Conservation (phyloP, 179 eudicot species). For the Heliamphora pulchella region DNA sequence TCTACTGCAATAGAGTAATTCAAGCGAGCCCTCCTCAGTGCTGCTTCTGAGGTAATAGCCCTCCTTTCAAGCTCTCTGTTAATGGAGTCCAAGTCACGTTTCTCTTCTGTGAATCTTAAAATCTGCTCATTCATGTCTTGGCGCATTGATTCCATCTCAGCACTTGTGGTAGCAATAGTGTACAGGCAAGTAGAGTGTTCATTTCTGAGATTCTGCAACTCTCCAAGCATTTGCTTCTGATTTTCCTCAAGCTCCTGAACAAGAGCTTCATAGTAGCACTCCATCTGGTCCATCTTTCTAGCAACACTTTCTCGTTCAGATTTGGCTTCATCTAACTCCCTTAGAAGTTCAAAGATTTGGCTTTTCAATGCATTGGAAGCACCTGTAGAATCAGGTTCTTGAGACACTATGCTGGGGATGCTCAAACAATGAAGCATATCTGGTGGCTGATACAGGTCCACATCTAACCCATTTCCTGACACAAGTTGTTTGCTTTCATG, state of each 20-base stretch:
- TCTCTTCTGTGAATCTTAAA: constrained; percentile 53
- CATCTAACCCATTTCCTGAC: constrained; percentile 51
- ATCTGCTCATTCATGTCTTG: constrained; percentile 61
- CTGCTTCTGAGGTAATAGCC: constrained; percentile 70
- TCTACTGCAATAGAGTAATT: constrained; percentile 90
- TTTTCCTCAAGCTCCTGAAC: constrained; percentile 92
- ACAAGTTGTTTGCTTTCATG: constrained; percentile 25
- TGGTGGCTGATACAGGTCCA: constrained; percentile 76
- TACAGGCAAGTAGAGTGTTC: constrained; percentile 79
- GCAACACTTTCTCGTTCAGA: constrained; percentile 55
- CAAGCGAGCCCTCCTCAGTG: constrained; percentile 70
- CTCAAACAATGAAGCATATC: constrained; percentile 50
- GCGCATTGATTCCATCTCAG: constrained; percentile 70
- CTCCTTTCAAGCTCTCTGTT: constrained; percentile 83
- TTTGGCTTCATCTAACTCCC: constrained; percentile 80
- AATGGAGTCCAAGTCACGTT: constrained; percentile 40
- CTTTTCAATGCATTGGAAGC: constrained; percentile 59
- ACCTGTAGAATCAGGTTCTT: constrained; percentile 39
- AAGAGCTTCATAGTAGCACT: constrained; percentile 92
- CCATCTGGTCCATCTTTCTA: constrained; percentile 93
- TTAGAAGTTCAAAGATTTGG: constrained; percentile 58
- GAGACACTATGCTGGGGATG: constrained; percentile 41
- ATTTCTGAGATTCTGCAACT: constrained; percentile 71
- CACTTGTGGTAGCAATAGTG: constrained; percentile 48
- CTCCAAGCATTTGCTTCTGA: constrained; percentile 76